Evolutionary conservation across 2,329 filamentous ascomycete genomes (phyloP).

Genomic region (Fusarium humuli): DNA sequence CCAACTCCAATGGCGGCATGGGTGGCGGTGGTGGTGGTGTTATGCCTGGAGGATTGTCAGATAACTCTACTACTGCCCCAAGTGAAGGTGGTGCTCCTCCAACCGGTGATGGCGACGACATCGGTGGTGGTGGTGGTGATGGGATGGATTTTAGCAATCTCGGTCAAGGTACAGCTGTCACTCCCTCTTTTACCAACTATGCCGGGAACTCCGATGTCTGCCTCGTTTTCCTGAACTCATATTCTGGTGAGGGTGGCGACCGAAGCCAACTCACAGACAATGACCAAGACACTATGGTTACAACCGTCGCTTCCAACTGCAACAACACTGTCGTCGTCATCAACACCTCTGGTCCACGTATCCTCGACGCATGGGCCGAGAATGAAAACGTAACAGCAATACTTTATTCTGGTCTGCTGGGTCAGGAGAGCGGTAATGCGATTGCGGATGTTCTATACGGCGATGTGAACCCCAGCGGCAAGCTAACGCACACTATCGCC

Average conservation of each 20-base stretch:
- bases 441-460: not conserved
- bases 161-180: not conserved
- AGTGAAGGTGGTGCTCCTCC: not conserved
- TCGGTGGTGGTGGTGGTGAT: not conserved
- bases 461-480: not conserved
- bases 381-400: constrained; percentile 66
- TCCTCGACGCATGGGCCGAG: constrained; percentile 62
- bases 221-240: constrained; percentile 76
- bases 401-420: constrained; percentile 75
- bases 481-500: not conserved
- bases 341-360: constrained; percentile 73
- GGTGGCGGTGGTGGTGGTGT: not conserved
- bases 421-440: constrained; percentile 62
- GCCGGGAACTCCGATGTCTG: constrained; percentile 44
- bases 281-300: constrained; percentile 69
- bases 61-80: not conserved
- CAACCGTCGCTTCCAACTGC: constrained; percentile 60
- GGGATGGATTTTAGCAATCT: not conserved
- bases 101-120: not conserved
- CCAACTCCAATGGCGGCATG: not conserved
- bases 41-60: not conserved
- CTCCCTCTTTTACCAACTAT: constrained; percentile 4
- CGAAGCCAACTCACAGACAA: constrained; percentile 69
- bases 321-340: constrained; percentile 69
- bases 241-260: constrained; percentile 78